phyloP scores from a whole-genome alignment of 495 filamentous ascomycete genomes.

The Chaetomidium leptoderma region DNA sequence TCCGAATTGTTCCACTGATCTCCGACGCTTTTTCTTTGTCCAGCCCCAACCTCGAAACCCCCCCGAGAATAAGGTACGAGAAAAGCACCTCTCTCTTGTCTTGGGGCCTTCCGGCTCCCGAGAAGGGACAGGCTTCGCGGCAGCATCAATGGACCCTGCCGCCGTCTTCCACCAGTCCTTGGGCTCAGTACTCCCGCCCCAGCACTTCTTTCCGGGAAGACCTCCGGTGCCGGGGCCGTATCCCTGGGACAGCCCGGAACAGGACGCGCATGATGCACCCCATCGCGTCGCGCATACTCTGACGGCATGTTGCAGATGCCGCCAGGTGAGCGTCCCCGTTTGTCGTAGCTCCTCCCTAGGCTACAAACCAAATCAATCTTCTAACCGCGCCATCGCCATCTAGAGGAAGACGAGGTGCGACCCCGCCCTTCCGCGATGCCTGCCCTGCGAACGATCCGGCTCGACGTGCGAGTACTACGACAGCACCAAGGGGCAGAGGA shows the following conservation, averaged over 20 bases:
- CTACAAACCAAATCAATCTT: too few species aligned
- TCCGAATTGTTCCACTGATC: too few species aligned
- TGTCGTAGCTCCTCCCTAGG: background rate
- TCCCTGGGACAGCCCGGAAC: constrained; percentile 19
- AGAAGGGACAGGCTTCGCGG: background rate
- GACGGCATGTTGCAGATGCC: constrained; percentile 65
- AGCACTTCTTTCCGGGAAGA: constrained; percentile 28
- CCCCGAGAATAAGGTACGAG: background rate
- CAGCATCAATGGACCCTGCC: constrained; percentile 45
- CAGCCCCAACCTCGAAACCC: background rate
- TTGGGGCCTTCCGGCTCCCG: background rate
- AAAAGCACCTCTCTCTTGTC: background rate
- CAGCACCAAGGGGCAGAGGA: constrained; percentile 68
- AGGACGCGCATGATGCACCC: constrained; percentile 43
- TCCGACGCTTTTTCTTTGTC: too few species aligned
- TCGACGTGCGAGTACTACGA: constrained; percentile 91
- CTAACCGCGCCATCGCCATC: constrained; percentile 4
- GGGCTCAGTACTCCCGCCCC: constrained; percentile 41
- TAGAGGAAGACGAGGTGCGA: constrained; percentile 94
- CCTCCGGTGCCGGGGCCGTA: constrained; percentile 30
- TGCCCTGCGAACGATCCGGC: constrained; percentile 87
- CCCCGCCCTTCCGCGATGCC: constrained; percentile 80
- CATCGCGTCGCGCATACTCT: constrained; percentile 74
- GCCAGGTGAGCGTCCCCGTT: constrained; percentile 47
- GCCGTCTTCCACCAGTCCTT: constrained; percentile 49